Base-by-base conservation (phyloP, 192 early-diverging fungal species). In the Lobosporangium transversale region DNA sequence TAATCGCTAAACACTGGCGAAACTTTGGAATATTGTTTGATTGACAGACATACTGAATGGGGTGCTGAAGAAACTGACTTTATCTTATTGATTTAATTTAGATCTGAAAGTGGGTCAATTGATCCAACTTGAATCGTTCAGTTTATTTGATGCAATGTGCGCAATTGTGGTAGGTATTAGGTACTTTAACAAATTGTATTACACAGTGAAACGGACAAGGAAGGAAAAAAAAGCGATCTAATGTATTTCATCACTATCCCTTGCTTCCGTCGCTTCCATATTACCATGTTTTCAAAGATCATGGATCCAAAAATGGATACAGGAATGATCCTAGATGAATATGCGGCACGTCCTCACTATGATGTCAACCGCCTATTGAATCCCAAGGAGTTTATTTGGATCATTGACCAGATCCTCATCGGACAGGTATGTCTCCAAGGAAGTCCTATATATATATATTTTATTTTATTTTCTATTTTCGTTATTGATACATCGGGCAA, bases 261-360 rank as follows among this genome's bases (percentile, higher is more conserved):
- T n/a, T n/a, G n/a, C n/a, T n/a, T n/a, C n/a, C n/a, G n/a, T n/a
- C n/a, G n/a, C n/a, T n/a, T n/a, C n/a, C n/a, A n/a, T n/a, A n/a
- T n/a, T n/a, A n/a, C n/a, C n/a, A n/a, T n/a, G n/a, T n/a, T n/a
- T n/a, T n/a, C n/a, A n/a, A 65, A 89, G 78, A 86, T 89, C 26
- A 87, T 86, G 84, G 84, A 88, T 66, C 85, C 87, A 15, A 82
- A 85, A 37, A 86, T 88, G 87, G 87, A 88, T 40, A 88, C 85
- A 5, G 85, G 87, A 12, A 88, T 88, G 84, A 55, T 83, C 11
- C 30, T 86, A 9, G 68, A 81, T 32, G 82, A 81, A 14, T 70
- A 70, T 56, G 53, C 56, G 1, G 71, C 64, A 6, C 68, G 61
- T 18, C 66, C 65, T 18, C 61, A 62, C 21, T 87, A 79, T 59